These are phyloP conservation scores for Croton laevigatus DNA, from an alignment of 441 rosid species.

Conservation along the genomic window DNA sequence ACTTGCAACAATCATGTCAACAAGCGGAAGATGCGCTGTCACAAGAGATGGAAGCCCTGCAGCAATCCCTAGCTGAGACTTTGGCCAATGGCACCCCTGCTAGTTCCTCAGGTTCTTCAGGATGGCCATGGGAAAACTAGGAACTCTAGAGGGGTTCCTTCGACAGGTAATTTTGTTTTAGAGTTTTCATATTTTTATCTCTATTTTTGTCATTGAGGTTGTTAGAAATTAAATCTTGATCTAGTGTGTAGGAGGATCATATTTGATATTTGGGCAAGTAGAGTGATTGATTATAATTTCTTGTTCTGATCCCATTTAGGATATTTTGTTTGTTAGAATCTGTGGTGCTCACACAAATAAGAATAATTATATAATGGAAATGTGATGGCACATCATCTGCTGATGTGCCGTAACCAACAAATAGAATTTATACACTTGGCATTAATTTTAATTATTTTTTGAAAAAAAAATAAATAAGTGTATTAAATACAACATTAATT, in stretches of 20 bases:
- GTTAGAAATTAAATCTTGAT: neutral
- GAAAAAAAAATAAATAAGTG: too few species aligned
- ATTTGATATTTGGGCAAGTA: neutral
- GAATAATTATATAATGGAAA: too few species aligned
- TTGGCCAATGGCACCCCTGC: constrained; percentile 62
- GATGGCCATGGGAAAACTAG: constrained; percentile 95
- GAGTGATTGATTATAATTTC: neutral
- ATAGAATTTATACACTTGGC: too few species aligned
- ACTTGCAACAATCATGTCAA: constrained; percentile 80
- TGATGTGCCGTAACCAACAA: too few species aligned
- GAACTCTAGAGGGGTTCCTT: constrained; percentile 74
- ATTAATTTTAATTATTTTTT: too few species aligned
- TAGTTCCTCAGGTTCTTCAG: constrained; percentile 63
- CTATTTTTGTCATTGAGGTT: neutral
- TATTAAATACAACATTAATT: too few species aligned
- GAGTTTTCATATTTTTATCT: neutral
- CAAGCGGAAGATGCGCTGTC: constrained; percentile 87
- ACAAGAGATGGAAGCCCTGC: constrained; percentile 86
- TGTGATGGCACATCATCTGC: too few species aligned
- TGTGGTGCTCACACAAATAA: neutral
- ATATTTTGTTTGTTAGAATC: neutral
- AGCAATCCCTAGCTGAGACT: constrained; percentile 81
- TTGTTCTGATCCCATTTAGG: neutral
- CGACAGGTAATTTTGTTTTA: constrained; percentile 48
- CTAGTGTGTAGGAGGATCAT: neutral